Conservation (phyloP, 805 yeast species). For the Schwanniomyces sp. region DNA sequence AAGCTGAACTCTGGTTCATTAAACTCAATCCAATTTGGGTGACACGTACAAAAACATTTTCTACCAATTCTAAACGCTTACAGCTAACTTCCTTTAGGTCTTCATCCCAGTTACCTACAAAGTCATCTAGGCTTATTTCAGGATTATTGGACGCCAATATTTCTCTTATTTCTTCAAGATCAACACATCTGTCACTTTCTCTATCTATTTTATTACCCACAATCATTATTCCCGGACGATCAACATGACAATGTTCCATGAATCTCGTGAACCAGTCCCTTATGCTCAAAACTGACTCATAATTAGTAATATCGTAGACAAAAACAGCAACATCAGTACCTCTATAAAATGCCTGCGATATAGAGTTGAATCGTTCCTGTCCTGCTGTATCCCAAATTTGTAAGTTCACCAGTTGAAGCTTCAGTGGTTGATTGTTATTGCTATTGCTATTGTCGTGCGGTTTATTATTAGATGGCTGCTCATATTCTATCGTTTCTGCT, state of each 20-base stretch:
- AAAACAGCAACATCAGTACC: slow-evolving; percentile 58
- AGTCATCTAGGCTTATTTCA: slow-evolving; percentile 20
- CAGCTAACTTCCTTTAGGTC: slow-evolving; percentile 35
- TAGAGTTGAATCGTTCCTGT: slow-evolving; percentile 48
- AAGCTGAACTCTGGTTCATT: slow-evolving; percentile 4
- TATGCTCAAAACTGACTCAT: slow-evolving; percentile 49
- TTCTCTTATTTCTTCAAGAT: slow-evolving; percentile 33
- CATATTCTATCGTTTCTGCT: background rate
- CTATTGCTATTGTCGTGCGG: background rate
- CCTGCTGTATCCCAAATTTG: slow-evolving; percentile 60
- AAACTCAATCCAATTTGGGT: slow-evolving; percentile 34
- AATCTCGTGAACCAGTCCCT: slow-evolving; percentile 50
- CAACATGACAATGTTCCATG: slow-evolving; percentile 47
- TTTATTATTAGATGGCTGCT: background rate
- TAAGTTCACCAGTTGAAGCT: slow-evolving; percentile 31
- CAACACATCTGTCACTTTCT: slow-evolving; percentile 31
- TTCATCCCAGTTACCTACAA: slow-evolving; percentile 31
- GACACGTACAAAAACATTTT: slow-evolving; percentile 33
- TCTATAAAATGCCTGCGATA: slow-evolving; percentile 55
- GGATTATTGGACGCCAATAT: slow-evolving; percentile 21
- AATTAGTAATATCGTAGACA: slow-evolving; percentile 54
- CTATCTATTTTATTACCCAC: slow-evolving; percentile 56
- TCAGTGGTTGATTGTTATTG: background rate
- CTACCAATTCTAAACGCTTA: slow-evolving; percentile 29
- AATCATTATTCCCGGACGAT: slow-evolving; percentile 46